A percentile compares a stretch with the other conserved stretches of the same genome.
Evolutionary conservation across 441 rosid genomes (phyloP).

Genomic region (Gossypium schwendimanii): DNA sequence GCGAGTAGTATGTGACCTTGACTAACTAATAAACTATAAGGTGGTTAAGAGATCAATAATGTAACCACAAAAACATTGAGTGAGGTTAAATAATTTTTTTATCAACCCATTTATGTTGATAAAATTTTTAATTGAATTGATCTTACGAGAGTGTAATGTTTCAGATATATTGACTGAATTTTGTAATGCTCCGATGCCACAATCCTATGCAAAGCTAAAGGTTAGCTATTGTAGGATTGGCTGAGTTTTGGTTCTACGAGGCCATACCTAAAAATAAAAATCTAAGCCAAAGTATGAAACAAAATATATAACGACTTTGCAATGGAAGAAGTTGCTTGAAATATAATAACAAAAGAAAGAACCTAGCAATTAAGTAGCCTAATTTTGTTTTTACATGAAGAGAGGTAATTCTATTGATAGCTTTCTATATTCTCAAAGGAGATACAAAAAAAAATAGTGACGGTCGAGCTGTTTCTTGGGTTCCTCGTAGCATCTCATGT

Average conservation of each 20-base stretch:
- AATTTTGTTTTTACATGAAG: constrained; percentile 15
- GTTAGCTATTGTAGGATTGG: too few species aligned
- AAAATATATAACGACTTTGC: not conserved
- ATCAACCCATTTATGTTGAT: not conserved
- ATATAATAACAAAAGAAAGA: not conserved
- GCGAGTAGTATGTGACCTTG: too few species aligned
- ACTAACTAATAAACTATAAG: not conserved
- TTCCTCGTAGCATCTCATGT: not conserved
- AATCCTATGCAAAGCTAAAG: too few species aligned
- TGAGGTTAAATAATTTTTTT: too few species aligned
- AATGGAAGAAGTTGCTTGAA: not conserved
- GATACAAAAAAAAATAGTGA: constrained; percentile 19
- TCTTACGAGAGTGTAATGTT: too few species aligned
- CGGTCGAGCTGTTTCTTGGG: constrained; percentile 11
- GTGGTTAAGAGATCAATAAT: not conserved
- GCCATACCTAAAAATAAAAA: too few species aligned
- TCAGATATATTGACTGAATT: too few species aligned
- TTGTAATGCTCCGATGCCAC: too few species aligned
- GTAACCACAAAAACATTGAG: not conserved
- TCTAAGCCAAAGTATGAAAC: not conserved
- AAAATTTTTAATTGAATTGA: not conserved
- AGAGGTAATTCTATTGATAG: constrained; percentile 15
- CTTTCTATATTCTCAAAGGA: constrained; percentile 12
- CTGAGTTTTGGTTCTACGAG: too few species aligned
- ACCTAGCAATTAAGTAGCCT: not conserved